Percentiles rank a stretch among this genome's conserved stretches.
These are phyloP conservation scores for Sugiyamaella qingdaonensis DNA, from an alignment of 805 yeast genomes.

Conservation along the genomic window DNA sequence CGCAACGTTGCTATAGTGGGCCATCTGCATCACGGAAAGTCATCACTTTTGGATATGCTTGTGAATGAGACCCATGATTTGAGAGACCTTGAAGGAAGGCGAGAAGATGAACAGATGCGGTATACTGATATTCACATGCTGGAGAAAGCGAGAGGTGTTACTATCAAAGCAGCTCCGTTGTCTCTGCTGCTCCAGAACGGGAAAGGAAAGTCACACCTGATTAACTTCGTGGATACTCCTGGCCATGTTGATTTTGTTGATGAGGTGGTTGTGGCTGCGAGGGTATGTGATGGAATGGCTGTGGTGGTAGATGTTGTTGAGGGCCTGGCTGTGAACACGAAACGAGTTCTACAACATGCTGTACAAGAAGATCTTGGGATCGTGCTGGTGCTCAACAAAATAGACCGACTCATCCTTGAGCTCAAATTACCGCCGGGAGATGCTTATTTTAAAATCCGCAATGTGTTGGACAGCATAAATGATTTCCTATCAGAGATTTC, in stretches of 20 bases:
- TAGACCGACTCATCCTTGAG: slow-evolving; percentile 83
- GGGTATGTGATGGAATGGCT: slow-evolving; percentile 60
- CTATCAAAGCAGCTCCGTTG: slow-evolving; percentile 61
- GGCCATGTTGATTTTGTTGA: slow-evolving; percentile 86
- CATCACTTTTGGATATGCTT: slow-evolving; percentile 66
- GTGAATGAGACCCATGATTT: slow-evolving; percentile 61
- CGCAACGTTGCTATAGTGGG: slow-evolving; percentile 82
- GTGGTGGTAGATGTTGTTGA: slow-evolving; percentile 82
- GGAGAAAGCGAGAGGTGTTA: slow-evolving; percentile 66
- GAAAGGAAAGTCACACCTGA: slow-evolving; percentile 49
- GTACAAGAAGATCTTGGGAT: slow-evolving; percentile 49
- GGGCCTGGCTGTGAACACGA: slow-evolving; percentile 62
- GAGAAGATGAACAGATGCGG: slow-evolving; percentile 45
- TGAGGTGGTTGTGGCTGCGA: slow-evolving; percentile 57
- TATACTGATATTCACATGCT: slow-evolving; percentile 69
- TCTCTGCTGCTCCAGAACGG: slow-evolving; percentile 55
- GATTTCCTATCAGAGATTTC: slow-evolving; percentile 36
- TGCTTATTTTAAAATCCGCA: slow-evolving; percentile 62
- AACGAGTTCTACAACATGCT: slow-evolving; percentile 48
- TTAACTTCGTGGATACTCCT: slow-evolving; percentile 79
- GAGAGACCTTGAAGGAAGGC: slow-evolving; percentile 28
- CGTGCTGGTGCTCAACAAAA: slow-evolving; percentile 64
- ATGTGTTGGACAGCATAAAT: slow-evolving; percentile 63
- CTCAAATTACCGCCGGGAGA: slow-evolving; percentile 69
- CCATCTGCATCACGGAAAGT: slow-evolving; percentile 78